Conservation (phyloP, 139 green algal genomes). For the Spirogloea muscicola region DNA sequence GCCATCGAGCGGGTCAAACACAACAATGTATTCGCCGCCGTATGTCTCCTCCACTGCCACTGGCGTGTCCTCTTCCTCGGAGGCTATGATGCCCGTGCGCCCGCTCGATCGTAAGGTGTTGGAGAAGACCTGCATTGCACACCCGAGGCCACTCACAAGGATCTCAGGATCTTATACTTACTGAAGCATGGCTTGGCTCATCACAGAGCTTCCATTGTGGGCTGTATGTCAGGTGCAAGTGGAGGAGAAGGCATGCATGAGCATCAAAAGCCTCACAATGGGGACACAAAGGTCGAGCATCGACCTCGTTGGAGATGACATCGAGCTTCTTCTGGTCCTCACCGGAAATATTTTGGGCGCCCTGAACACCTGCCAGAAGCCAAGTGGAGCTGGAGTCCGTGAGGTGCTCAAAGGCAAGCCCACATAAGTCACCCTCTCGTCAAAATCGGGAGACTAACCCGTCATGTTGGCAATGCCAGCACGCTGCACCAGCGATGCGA, state of each 20-base stretch:
- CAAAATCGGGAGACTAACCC: too few relatives aligned
- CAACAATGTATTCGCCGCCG: conserved; percentile 94
- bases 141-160: too few relatives aligned
- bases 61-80: conserved; percentile 95
- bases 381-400: too few relatives aligned
- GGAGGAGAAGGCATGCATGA: too few relatives aligned
- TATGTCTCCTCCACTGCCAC: conserved; percentile 91
- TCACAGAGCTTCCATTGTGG: too few relatives aligned
- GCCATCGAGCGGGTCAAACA: conserved; percentile 97
- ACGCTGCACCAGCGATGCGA: conserved; percentile 86
- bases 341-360: conserved; percentile 54
- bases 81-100: conserved; percentile 83
- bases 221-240: too few relatives aligned
- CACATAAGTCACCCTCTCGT: too few relatives aligned
- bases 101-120: conserved; percentile 78
- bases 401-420: too few relatives aligned
- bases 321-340: conserved; percentile 99
- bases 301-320: conserved; percentile 93
- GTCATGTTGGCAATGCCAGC: conserved; percentile 89
- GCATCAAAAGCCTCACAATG: too few relatives aligned
- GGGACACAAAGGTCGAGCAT: too few relatives aligned
- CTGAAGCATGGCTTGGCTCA: too few relatives aligned
- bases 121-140: conserved; percentile 72
- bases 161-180: too few relatives aligned
- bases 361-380: conserved; percentile 13